Evolutionary conservation across 2,329 filamentous ascomycete species (phyloP).

Genomic region (Cercospora berteroae): DNA sequence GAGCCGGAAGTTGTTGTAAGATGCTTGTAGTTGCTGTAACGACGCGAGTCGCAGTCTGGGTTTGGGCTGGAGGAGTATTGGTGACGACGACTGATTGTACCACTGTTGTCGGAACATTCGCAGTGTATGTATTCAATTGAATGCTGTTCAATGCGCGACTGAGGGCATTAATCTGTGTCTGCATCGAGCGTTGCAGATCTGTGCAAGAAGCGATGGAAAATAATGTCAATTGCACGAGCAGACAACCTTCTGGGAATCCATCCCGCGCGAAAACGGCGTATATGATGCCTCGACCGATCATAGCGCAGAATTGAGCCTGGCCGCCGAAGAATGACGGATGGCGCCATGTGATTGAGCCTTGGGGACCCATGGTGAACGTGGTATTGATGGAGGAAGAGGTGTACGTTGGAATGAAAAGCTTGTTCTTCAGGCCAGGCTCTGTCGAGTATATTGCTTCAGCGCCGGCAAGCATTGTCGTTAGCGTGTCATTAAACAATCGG

Average conservation of each 20-base stretch:
- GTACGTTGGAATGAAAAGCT: slow-evolving; percentile 4
- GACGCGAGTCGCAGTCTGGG: neutral
- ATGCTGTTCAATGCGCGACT: neutral
- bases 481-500: slow-evolving; percentile 3
- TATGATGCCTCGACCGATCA: neutral
- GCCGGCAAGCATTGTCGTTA: neutral
- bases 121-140: neutral
- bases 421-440: neutral
- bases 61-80: neutral
- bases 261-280: slow-evolving; percentile 8
- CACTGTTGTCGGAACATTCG: neutral
- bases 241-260: neutral
- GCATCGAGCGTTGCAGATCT: neutral
- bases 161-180: neutral
- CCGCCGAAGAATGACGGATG: slow-evolving; percentile 7
- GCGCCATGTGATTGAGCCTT: slow-evolving; percentile 7
- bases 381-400: neutral
- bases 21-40: slow-evolving; percentile 6
- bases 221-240: slow-evolving; percentile 1
- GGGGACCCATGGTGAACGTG: neutral
- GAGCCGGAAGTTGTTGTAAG: slow-evolving; percentile 7
- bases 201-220: slow-evolving; percentile 7
- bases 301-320: slow-evolving; percentile 13
- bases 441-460: slow-evolving; percentile 12
- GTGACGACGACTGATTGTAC: slow-evolving; percentile 5